A percentile compares a stretch with the other conserved stretches of the same genome.
These are phyloP conservation scores for Penicillium salamii DNA, from an alignment of 495 filamentous ascomycete species.

Conservation along the genomic window DNA sequence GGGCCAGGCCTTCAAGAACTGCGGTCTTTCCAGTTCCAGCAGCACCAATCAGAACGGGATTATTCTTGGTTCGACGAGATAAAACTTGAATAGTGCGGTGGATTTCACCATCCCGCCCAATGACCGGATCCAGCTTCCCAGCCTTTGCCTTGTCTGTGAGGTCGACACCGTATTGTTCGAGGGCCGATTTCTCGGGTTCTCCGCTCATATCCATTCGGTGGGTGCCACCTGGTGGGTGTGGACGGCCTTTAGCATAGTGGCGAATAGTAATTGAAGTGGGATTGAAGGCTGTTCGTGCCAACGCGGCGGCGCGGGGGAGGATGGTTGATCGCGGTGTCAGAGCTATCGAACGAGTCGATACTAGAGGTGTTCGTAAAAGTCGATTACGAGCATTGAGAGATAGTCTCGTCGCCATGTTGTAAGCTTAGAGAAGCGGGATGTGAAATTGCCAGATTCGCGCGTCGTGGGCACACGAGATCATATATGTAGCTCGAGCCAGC, in stretches of 20 bases:
- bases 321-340: slow-evolving; percentile 20
- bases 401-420: slow-evolving; percentile 37
- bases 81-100: slow-evolving; percentile 92
- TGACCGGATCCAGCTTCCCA: slow-evolving; percentile 93
- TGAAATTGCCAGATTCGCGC: neutral
- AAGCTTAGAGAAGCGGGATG: neutral
- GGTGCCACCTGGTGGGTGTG: slow-evolving; percentile 85
- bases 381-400: slow-evolving; percentile 29
- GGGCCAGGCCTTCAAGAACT: slow-evolving; percentile 86
- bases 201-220: slow-evolving; percentile 88
- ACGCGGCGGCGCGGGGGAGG: slow-evolving; percentile 16
- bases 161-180: slow-evolving; percentile 90
- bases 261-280: slow-evolving; percentile 31
- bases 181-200: slow-evolving; percentile 73
- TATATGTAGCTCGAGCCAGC: slow-evolving; percentile 18
- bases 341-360: slow-evolving; percentile 19
- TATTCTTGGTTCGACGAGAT: slow-evolving; percentile 93
- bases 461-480: neutral
- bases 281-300: slow-evolving; percentile 12
- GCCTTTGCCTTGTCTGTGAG: slow-evolving; percentile 80
- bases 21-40: slow-evolving; percentile 97
- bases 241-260: slow-evolving; percentile 71
- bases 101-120: slow-evolving; percentile 87
- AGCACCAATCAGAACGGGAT: slow-evolving; percentile 88
- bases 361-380: slow-evolving; percentile 28